These are phyloP conservation scores for Nepenthes gracilis DNA, from an alignment of 148 eudicot species.

Conservation along the genomic window DNA sequence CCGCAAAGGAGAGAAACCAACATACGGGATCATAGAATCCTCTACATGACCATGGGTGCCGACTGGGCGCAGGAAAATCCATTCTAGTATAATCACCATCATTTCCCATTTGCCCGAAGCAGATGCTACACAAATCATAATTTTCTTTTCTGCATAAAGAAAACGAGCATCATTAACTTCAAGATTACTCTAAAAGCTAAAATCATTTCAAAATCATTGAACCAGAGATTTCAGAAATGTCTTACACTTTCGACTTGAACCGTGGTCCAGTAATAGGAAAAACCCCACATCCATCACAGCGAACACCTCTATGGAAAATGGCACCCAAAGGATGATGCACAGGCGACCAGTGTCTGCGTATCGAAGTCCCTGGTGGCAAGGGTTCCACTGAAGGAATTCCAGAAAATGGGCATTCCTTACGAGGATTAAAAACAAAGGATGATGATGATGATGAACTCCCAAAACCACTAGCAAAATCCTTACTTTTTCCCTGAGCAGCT, in stretches of 20 bases:
- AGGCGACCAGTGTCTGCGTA: neutral
- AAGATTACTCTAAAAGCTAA: neutral
- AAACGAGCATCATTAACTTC: constrained; percentile 5
- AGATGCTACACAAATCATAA: constrained; percentile 68
- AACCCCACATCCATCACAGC: constrained; percentile 86
- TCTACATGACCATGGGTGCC: constrained; percentile 14
- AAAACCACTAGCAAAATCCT: neutral
- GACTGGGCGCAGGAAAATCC: constrained; percentile 35
- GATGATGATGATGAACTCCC: neutral
- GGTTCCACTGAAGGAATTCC: constrained; percentile 17
- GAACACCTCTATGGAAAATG: constrained; percentile 64
- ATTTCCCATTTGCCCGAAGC: constrained; percentile 49
- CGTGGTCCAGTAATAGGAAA: constrained; percentile 81
- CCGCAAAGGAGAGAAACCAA: constrained; percentile 6
- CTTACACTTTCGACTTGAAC: constrained; percentile 88
- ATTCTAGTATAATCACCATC: constrained; percentile 49
- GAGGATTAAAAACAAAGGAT: constrained; percentile 1
- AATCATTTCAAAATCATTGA: no score
- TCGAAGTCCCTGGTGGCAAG: neutral
- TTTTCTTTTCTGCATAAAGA: constrained; percentile 45
- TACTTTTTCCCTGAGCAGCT: neutral
- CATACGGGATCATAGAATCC: constrained; percentile 24
- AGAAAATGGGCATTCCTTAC: constrained; percentile 27
- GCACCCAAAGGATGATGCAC: constrained; percentile 5
- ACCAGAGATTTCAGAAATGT: neutral